Evolutionary conservation across 108 stramenopile genomes (phyloP).

Genomic region (Nitzschia sp.): DNA sequence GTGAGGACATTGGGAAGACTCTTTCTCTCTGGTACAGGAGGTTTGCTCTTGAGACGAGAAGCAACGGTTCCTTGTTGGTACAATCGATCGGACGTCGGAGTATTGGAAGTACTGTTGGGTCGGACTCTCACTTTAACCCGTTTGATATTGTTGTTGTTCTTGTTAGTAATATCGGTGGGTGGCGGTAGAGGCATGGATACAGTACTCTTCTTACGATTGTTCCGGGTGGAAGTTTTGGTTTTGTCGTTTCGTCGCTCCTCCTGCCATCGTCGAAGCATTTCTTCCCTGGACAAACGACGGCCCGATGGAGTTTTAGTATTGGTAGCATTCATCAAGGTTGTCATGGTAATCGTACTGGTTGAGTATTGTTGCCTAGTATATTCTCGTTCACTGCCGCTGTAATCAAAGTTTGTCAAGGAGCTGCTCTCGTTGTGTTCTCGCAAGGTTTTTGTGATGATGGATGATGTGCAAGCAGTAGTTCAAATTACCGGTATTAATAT

Average conservation of each 20-base stretch:
- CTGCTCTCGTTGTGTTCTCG: too few relatives aligned
- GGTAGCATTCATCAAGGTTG: too few relatives aligned
- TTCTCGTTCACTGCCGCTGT: too few relatives aligned
- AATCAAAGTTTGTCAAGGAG: too few relatives aligned
- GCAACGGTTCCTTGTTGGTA: slow-evolving; percentile 19
- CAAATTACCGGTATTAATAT: too few relatives aligned
- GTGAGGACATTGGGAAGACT: neutral
- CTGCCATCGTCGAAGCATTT: slow-evolving; percentile 7
- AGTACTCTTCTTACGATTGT: neutral
- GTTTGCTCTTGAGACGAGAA: slow-evolving; percentile 13
- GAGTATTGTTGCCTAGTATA: too few relatives aligned
- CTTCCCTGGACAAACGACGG: slow-evolving; percentile 6
- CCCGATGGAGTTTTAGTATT: too few relatives aligned
- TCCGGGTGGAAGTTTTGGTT: neutral
- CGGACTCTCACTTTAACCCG: slow-evolving; percentile 9
- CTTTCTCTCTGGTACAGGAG: neutral
- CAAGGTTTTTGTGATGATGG: too few relatives aligned
- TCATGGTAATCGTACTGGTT: too few relatives aligned
- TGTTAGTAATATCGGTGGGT: too few relatives aligned
- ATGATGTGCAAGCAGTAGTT: too few relatives aligned
- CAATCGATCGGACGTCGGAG: neutral
- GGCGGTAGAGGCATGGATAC: neutral
- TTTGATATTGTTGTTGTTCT: neutral
- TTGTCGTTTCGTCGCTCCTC: neutral
- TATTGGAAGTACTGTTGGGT: neutral